Conservation (phyloP, 1,284 basidiomycete species). For the Moesziomyces aphidis region DNA sequence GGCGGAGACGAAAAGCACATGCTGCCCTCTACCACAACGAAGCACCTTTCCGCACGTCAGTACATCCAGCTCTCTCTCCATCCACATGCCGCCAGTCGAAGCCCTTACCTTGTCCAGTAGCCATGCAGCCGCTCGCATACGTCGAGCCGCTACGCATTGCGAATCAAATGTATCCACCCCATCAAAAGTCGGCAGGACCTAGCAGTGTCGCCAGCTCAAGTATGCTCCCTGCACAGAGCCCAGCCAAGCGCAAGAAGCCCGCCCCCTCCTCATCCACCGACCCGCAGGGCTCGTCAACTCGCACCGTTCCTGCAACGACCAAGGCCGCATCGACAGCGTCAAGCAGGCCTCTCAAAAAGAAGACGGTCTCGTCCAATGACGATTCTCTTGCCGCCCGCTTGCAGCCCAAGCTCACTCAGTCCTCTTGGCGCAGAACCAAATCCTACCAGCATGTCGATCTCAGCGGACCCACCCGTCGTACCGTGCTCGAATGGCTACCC, state of each 20-base stretch:
- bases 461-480: constrained; percentile 39
- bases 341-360: constrained; percentile 25
- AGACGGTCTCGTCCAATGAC: constrained; percentile 28
- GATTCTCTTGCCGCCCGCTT: constrained; percentile 32
- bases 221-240: constrained; percentile 8
- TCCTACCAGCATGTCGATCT: constrained; percentile 45
- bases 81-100: neutral
- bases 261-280: constrained; percentile 15
- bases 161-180: neutral
- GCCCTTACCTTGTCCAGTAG: neutral
- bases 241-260: constrained; percentile 32
- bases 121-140: constrained; percentile 30
- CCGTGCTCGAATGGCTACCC: constrained; percentile 59
- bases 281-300: constrained; percentile 9
- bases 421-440: constrained; percentile 39
- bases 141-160: constrained; percentile 21
- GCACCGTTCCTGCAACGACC: constrained; percentile 3
- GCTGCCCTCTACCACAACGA: too few species aligned
- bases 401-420: constrained; percentile 39
- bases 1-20: too few species aligned
- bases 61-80: too few species aligned
- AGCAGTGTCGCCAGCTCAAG: neutral
- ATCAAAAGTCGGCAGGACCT: constrained; percentile 1
- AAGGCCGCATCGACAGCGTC: constrained; percentile 1
- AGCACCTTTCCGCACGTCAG: too few species aligned